A percentile compares a stretch with the other conserved stretches of the same genome.
These are phyloP conservation scores for Misopates orontium DNA, from an alignment of 257 asterid genomes.

Conservation along the genomic window DNA sequence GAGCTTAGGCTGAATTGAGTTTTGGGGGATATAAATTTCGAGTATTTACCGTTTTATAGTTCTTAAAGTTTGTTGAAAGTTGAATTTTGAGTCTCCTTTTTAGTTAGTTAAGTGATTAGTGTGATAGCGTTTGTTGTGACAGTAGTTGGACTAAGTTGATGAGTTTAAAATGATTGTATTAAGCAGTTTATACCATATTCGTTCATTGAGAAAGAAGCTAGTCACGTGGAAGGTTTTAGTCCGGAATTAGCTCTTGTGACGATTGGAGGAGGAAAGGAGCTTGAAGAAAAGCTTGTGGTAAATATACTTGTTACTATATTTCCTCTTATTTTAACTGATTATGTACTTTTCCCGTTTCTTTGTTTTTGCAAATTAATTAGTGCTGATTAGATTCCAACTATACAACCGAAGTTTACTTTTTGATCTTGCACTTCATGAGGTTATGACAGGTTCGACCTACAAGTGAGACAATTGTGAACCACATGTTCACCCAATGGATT, in stretches of 20 bases:
- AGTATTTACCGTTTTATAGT: no score
- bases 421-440: slow-evolving; percentile 78
- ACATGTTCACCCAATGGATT: slow-evolving; percentile 99
- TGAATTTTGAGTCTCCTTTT: no score
- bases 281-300: slow-evolving; percentile 99
- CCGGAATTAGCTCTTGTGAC: slow-evolving; percentile 97
- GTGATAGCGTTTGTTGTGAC: slow-evolving; percentile 16
- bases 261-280: slow-evolving; percentile 98
- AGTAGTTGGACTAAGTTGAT: slow-evolving; percentile 21
- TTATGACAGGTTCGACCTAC: slow-evolving; percentile 99
- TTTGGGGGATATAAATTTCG: no score
- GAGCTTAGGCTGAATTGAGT: no score
- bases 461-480: slow-evolving; percentile 98
- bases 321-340: slow-evolving; percentile 4
- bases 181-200: slow-evolving; percentile 92
- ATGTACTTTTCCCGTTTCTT: not conserved
- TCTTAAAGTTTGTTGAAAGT: no score
- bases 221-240: slow-evolving; percentile 97
- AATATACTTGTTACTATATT: slow-evolving; percentile 23
- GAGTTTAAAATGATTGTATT: slow-evolving; percentile 14
- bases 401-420: slow-evolving; percentile 52
- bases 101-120: no score
- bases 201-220: slow-evolving; percentile 97
- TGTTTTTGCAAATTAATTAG: slow-evolving; percentile 12
- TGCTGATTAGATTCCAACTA: slow-evolving; percentile 27